Conservation (phyloP, 2,329 filamentous ascomycete genomes). For the Aspergillus brunneoviolaceus region DNA sequence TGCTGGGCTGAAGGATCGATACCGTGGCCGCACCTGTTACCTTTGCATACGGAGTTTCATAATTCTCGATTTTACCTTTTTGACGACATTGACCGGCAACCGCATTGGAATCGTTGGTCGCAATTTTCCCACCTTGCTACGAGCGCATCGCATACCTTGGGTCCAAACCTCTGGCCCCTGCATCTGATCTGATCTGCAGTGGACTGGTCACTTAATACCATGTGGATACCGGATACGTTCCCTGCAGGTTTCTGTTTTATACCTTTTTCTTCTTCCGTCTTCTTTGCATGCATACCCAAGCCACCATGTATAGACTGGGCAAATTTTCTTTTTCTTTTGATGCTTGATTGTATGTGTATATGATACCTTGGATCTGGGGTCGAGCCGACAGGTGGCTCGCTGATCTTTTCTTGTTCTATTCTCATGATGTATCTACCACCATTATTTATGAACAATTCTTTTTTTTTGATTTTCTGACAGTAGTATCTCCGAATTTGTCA, state of each 20-base stretch:
- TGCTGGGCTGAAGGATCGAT: conserved; percentile 32
- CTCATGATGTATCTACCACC: conserved; percentile 12
- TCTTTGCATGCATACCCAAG: conserved; percentile 26
- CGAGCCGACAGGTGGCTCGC: neutral
- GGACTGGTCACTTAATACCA: conserved; percentile 15
- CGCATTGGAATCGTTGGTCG: neutral
- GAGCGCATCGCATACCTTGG: conserved; percentile 19
- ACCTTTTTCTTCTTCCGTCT: conserved; percentile 17
- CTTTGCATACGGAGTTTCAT: conserved; percentile 22
- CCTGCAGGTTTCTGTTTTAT: conserved; percentile 14
- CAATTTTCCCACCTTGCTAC: conserved; percentile 9
- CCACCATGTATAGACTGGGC: conserved; percentile 30
- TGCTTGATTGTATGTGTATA: conserved; percentile 33
- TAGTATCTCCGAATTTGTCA: neutral
- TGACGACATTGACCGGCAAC: conserved; percentile 12
- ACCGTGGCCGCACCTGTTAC: no score
- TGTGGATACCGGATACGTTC: conserved; percentile 10
- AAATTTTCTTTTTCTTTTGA: conserved; percentile 6
- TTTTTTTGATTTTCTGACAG: neutral
- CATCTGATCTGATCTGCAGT: conserved; percentile 20
- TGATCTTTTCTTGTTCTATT: neutral
- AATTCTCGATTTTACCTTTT: conserved; percentile 13
- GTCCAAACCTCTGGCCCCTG: neutral
- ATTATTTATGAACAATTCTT: neutral
- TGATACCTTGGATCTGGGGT: conserved; percentile 31